Conservation (phyloP, 768 basidiomycete species). For the Pleurotus tuoliensis region DNA sequence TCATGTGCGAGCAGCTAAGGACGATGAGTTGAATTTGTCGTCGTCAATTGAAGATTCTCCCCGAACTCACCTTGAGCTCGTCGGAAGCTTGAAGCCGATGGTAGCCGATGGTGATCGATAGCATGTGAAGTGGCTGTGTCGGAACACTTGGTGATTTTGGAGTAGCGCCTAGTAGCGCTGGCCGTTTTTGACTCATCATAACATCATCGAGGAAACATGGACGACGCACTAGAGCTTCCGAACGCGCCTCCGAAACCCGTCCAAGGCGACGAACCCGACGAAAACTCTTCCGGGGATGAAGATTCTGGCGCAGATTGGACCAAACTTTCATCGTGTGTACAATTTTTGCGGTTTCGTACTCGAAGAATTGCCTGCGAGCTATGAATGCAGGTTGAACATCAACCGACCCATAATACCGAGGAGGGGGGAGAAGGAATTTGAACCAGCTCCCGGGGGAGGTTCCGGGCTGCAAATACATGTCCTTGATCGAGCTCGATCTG, state of each 20-base stretch:
- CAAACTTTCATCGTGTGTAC: slow-evolving; percentile 53
- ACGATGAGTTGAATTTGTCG: not conserved
- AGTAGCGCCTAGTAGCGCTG: not conserved
- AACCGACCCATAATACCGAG: slow-evolving; percentile 81
- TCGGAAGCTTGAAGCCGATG: too few relatives aligned
- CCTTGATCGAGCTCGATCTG: slow-evolving; percentile 72
- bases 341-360: not conserved
- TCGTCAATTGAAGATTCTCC: too few relatives aligned
- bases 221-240: slow-evolving; percentile 53
- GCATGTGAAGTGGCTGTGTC: too few relatives aligned
- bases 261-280: slow-evolving; percentile 37
- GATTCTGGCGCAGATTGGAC: slow-evolving; percentile 83
- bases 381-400: slow-evolving; percentile 28
- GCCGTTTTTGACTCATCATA: not conserved
- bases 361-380: slow-evolving; percentile 9
- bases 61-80: too few relatives aligned
- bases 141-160: not conserved
- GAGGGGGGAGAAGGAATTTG: slow-evolving; percentile 97
- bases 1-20: slow-evolving; percentile 7
- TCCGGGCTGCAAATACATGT: slow-evolving; percentile 79
- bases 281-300: slow-evolving; percentile 58
- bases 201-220: slow-evolving; percentile 35
- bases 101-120: too few relatives aligned
- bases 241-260: slow-evolving; percentile 30
- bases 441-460: slow-evolving; percentile 65